Conservation (phyloP, 352 stramenopile species). For the Pythium monospermum region DNA sequence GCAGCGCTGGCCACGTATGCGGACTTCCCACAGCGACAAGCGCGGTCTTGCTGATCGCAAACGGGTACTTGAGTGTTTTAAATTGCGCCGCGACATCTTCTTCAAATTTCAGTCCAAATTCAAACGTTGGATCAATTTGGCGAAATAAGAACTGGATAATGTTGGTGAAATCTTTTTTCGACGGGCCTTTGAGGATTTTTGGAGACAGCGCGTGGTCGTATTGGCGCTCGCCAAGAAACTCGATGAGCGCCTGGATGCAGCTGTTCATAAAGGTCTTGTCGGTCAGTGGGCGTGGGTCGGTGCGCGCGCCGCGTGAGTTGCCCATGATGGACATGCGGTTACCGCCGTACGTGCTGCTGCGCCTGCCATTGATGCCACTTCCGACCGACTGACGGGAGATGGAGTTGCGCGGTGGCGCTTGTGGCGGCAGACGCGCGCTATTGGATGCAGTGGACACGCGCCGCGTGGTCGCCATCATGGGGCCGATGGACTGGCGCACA, state of each 20-base stretch:
- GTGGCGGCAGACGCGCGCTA: slow-evolving; percentile 14
- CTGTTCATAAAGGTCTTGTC: slow-evolving; percentile 92
- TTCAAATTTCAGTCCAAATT: slow-evolving; percentile 72
- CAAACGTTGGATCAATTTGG: slow-evolving; percentile 90
- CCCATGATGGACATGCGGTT: slow-evolving; percentile 45
- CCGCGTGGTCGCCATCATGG: slow-evolving; percentile 25
- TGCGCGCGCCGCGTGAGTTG: slow-evolving; percentile 27
- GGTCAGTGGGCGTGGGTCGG: slow-evolving; percentile 79
- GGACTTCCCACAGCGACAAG: slow-evolving; percentile 91
- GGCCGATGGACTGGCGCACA: slow-evolving; percentile 64
- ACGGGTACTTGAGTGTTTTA: slow-evolving; percentile 90
- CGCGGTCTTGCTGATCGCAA: slow-evolving; percentile 95
- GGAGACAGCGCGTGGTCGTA: slow-evolving; percentile 91
- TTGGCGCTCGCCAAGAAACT: slow-evolving; percentile 88
- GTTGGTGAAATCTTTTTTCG: slow-evolving; percentile 96
- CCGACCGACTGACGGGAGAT: slow-evolving; percentile 48
- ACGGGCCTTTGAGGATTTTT: slow-evolving; percentile 90
- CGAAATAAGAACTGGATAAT: slow-evolving; percentile 97
- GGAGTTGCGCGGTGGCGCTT: slow-evolving; percentile 32
- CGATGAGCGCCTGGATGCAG: slow-evolving; percentile 91
- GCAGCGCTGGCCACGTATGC: slow-evolving; percentile 94
- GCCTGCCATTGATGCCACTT: slow-evolving; percentile 33
- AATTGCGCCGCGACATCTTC: slow-evolving; percentile 69
- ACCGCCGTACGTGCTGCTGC: slow-evolving; percentile 61
- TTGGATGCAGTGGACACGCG: slow-evolving; percentile 42